phyloP scores from a whole-genome alignment of 768 basidiomycete genomes.

The Boletus bicolor region DNA sequence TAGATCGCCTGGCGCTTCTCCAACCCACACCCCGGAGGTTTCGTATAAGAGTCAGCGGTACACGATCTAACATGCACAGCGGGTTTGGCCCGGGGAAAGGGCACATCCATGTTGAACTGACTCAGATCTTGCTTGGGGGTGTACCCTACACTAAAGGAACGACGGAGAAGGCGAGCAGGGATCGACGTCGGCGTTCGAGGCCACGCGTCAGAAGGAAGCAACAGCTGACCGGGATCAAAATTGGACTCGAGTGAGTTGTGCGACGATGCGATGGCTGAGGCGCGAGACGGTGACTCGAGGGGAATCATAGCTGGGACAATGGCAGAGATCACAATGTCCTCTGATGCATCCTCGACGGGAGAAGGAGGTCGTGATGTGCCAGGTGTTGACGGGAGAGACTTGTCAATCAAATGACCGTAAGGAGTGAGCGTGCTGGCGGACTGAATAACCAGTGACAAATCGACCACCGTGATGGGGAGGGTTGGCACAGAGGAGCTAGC shows the following conservation, averaged over 20 bases:
- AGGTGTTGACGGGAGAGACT: slow-evolving; percentile 3
- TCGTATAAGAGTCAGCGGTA: background rate
- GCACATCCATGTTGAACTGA: background rate
- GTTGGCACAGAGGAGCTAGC: slow-evolving; percentile 14
- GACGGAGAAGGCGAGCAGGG: slow-evolving; percentile 9
- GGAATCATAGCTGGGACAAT: slow-evolving; percentile 9
- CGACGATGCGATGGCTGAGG: slow-evolving; percentile 26
- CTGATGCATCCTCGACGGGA: slow-evolving; percentile 3
- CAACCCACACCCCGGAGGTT: too few species aligned
- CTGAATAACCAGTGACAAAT: slow-evolving; percentile 16
- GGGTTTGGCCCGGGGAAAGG: slow-evolving; percentile 1
- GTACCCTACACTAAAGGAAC: slow-evolving; percentile 8
- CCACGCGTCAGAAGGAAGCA: slow-evolving; percentile 18
- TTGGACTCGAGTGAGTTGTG: slow-evolving; percentile 31
- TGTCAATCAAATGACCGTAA: slow-evolving; percentile 4
- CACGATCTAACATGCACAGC: background rate
- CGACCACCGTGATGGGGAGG: slow-evolving; percentile 23
- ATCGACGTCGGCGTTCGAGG: slow-evolving; percentile 19
- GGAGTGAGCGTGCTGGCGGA: slow-evolving; percentile 11
- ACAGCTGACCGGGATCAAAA: slow-evolving; percentile 22
- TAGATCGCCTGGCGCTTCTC: slow-evolving; percentile 33
- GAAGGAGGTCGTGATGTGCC: slow-evolving; percentile 1
- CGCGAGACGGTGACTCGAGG: slow-evolving; percentile 25
- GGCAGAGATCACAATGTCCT: slow-evolving; percentile 10
- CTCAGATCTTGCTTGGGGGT: background rate